Percentiles rank a stretch among this genome's conserved stretches.
These are phyloP conservation scores for Psilocybe cyanescens DNA, from an alignment of 768 basidiomycete genomes.

Conservation along the genomic window DNA sequence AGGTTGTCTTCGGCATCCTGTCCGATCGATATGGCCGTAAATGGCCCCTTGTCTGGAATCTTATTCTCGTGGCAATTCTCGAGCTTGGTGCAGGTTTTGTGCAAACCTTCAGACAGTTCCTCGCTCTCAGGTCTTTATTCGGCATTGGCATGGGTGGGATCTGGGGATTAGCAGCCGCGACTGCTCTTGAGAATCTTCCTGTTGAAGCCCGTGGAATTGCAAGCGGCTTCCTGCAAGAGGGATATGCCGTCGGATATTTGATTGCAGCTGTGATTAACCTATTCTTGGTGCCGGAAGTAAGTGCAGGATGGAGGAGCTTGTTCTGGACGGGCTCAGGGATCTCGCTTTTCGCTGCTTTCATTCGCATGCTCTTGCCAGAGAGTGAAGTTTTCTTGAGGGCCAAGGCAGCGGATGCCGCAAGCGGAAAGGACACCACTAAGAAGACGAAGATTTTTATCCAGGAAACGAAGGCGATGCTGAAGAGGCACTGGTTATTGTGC, in stretches of 20 bases:
- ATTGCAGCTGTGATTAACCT: slow-evolving; percentile 86
- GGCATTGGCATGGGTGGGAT: slow-evolving; percentile 90
- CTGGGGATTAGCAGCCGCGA: slow-evolving; percentile 84
- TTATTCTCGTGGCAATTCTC: slow-evolving; percentile 70
- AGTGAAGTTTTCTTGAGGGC: slow-evolving; percentile 73
- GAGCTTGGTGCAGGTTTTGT: slow-evolving; percentile 85
- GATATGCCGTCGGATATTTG: slow-evolving; percentile 86
- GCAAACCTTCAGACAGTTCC: slow-evolving; percentile 75
- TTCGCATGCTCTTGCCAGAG: slow-evolving; percentile 78
- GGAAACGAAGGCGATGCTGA: slow-evolving; percentile 79
- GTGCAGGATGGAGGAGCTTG: slow-evolving; percentile 67
- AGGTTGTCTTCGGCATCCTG: slow-evolving; percentile 79
- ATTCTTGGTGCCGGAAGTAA: slow-evolving; percentile 52
- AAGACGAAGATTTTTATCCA: slow-evolving; percentile 75
- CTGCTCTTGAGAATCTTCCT: slow-evolving; percentile 88
- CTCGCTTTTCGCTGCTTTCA: slow-evolving; percentile 65
- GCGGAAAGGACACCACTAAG: slow-evolving; percentile 56
- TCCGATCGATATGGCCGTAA: slow-evolving; percentile 92
- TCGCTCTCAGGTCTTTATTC: slow-evolving; percentile 82
- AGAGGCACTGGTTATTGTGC: slow-evolving; percentile 79
- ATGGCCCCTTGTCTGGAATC: slow-evolving; percentile 86
- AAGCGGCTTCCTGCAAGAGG: slow-evolving; percentile 86
- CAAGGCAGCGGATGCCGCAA: slow-evolving; percentile 55
- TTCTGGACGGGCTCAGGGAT: slow-evolving; percentile 84
- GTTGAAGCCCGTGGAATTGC: slow-evolving; percentile 85